Evolutionary conservation across 805 yeast species (phyloP), one percentile per base, ranked within the genome.

Genomic region (Tetrapisispora taiwanensis): DNA sequence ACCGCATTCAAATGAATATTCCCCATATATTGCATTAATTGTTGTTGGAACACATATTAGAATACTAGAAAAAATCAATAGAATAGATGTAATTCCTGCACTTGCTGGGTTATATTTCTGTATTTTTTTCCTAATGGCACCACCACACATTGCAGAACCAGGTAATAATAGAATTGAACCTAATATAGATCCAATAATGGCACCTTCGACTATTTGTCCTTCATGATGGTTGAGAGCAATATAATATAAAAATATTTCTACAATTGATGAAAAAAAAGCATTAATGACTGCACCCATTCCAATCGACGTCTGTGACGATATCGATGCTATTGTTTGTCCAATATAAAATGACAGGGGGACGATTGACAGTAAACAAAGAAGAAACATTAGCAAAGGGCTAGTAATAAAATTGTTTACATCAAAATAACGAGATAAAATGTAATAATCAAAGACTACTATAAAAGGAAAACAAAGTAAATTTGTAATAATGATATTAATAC

Each of bases 311-410:
- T 92, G 97, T 0, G 97, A 97, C 4, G 95, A 84, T 47, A 92
- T 92, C 2, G 97, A 89, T 0, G 97, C 98, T 17, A 92, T 97
- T 4, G 97, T 97, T 63, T 90, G 97, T 4, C 98, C 98, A 54
- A 92, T 89, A 65, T 88, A 92, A 60, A 92, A 90, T 0, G 98
- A 97, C 52, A 92, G 70, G 7, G 98, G 98, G 31, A 92, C 75
- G 46, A 92, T 86, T 1, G 96, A 84, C 39, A 84, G 70, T 45
- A 92, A 66, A 60, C 96, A 84, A 14, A 86, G 65, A 39, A 77
- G 69, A 55, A 92, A 92, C 37, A 87, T 73, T 15, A 80, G 63
- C 0, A 79, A 69, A 15, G 88, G 75, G 54, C 78, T 69, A 1
- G 90, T 80, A 47, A 48, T 10, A 19, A 36, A 18, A 54, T 46